Base-by-base conservation (phyloP, 495 filamentous ascomycete species). In the Staphylotrichum tortipilum region DNA sequence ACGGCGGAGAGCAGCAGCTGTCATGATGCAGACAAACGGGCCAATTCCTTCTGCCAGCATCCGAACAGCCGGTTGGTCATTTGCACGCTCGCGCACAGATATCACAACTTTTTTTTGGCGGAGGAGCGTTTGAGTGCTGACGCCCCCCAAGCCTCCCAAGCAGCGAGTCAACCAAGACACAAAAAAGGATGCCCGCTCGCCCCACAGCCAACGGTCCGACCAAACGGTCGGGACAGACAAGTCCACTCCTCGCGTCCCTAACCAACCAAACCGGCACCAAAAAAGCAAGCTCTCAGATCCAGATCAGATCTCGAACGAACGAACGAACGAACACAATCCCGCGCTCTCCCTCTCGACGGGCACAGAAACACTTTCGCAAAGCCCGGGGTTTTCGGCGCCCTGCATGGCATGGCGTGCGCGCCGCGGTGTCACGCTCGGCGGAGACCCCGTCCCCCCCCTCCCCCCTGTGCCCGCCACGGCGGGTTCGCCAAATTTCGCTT, bases 401-500 rank as follows among this genome's bases (percentile, higher is more conserved):
- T 48, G 45, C 45, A 38, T 48, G 10, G 5, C 43, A n/a, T n/a
- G n/a, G n/a, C n/a, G n/a, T n/a, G n/a, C n/a, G n/a, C n/a, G n/a
- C n/a, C n/a, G n/a, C n/a, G 37, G 15, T 48, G 45, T 46, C 12
- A 49, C 36, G n/a, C n/a, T n/a, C n/a, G 33, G 36, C 36, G 14
- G 15, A 30, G 46, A 33, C 18, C n/a, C n/a, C n/a, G n/a, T n/a
- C n/a, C n/a, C n/a, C n/a, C n/a, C n/a, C n/a, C n/a, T 26, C 45
- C 21, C 12, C 21, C 35, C 24, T 26, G 22, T 29, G 35, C 3
- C 45, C 36, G 28, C 36, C 7, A 18, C 8, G 36, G 41, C 29
- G 47, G 47, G 37, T n/a, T 41, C 37, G 37, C 47, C 47, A 50
- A 51, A 44, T 45, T 15, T 51, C 49, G 42, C 49, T 45, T 50